Evolutionary conservation across 345 rosid genomes (phyloP).

Genomic region (Hibiscus trionum): DNA sequence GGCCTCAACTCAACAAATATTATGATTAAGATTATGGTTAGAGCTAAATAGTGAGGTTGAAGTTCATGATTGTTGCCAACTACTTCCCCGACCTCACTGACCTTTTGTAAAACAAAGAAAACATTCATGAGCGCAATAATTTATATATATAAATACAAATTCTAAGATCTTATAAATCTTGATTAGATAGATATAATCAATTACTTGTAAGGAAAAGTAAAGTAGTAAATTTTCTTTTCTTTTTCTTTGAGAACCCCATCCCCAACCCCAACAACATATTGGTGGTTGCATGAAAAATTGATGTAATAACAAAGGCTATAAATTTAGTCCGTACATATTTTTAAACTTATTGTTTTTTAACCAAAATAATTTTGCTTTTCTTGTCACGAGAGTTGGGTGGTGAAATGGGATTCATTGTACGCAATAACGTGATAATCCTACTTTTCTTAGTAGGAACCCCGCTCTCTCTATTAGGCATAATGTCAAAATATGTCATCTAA

Average conservation of each 20-base stretch:
- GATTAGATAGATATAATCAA: background rate
- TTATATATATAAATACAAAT: background rate
- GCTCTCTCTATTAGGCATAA: too few relatives aligned
- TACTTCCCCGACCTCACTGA: slow-evolving; percentile 28
- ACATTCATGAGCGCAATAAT: background rate
- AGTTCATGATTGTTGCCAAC: slow-evolving; percentile 24
- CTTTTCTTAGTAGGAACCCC: too few relatives aligned
- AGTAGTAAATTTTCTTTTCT: background rate
- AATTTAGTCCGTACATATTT: too few relatives aligned
- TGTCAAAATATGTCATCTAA: too few relatives aligned
- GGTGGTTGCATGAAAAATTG: slow-evolving; percentile 15
- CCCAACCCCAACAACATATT: background rate
- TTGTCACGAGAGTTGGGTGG: too few relatives aligned
- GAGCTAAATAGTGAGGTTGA: slow-evolving; percentile 8
- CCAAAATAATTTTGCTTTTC: too few relatives aligned
- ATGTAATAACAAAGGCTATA: background rate
- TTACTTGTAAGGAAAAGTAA: background rate
- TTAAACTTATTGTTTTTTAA: too few relatives aligned
- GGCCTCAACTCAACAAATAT: background rate
- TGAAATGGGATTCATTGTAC: too few relatives aligned
- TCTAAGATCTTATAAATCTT: slow-evolving; percentile 13
- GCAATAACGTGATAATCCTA: too few relatives aligned
- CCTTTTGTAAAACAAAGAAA: background rate
- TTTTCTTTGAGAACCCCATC: slow-evolving; percentile 2
- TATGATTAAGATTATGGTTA: background rate